A percentile compares a stretch with the other conserved stretches of the same genome.
Evolutionary conservation across 2,329 filamentous ascomycete species (phyloP).

Genomic region (Helminthosporium solani): DNA sequence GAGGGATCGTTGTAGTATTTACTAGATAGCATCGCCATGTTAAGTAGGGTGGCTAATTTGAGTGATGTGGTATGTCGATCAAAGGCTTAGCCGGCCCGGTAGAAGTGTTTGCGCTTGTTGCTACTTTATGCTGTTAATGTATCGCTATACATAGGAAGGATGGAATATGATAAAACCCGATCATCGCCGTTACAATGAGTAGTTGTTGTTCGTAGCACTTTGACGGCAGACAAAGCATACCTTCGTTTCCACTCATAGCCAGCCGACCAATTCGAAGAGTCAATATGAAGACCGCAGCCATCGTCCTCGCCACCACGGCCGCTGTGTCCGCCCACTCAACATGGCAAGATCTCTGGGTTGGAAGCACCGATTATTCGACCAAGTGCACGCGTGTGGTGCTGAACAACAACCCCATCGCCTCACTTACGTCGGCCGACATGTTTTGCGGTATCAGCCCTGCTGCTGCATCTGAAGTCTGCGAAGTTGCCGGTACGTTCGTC

Average conservation of each 20-base stretch:
- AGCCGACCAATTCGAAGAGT: neutral
- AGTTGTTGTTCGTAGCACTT: no score
- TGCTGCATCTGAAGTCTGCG: slow-evolving; percentile 28
- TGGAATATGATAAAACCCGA: neutral
- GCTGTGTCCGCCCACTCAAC: slow-evolving; percentile 42
- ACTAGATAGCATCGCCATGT: neutral
- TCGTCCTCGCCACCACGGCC: slow-evolving; percentile 35
- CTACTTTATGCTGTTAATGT: slow-evolving; percentile 4
- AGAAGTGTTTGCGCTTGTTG: neutral
- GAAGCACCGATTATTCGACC: slow-evolving; percentile 30
- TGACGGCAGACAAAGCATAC: neutral
- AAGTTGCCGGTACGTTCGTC: slow-evolving; percentile 36
- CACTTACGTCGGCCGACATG: slow-evolving; percentile 34
- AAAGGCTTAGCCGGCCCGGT: slow-evolving; percentile 7
- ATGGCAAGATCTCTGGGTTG: slow-evolving; percentile 43
- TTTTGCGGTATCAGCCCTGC: slow-evolving; percentile 39
- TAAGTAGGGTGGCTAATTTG: slow-evolving; percentile 2
- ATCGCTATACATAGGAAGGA: neutral
- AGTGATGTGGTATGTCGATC: slow-evolving; percentile 10
- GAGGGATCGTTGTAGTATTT: neutral
- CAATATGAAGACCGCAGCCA: slow-evolving; percentile 36
- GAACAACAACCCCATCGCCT: slow-evolving; percentile 39
- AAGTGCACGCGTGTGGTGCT: slow-evolving; percentile 36
- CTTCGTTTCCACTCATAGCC: slow-evolving; percentile 9
- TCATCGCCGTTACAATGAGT: no score